Evolutionary conservation across 306 rosid species (phyloP), one percentile per base, ranked within the genome.

Genomic region (Biancaea sappan): DNA sequence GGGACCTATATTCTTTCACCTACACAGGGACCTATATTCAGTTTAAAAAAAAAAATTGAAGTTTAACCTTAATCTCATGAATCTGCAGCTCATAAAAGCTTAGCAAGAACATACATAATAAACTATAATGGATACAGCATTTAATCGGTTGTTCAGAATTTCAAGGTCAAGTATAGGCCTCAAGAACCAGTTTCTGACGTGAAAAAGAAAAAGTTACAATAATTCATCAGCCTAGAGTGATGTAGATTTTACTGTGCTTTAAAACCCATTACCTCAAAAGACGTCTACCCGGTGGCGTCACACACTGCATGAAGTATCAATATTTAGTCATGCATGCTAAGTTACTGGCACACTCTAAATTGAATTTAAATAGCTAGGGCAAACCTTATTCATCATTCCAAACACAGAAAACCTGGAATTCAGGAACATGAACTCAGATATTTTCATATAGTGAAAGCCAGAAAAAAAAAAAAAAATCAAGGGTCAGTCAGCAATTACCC

Each of bases 331-430:
- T 58, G 60, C 10, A 63, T 64, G 71, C 61, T 53, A 44, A 59
- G 65, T 80, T 65, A 69, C 48, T 74, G 71, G 51, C 31, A 75
- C 43, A 66, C 51, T 3, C 69, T 61, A 77, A 71, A 56, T 71
- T 22, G 66, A 77, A 50, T 56, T 69, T 31, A 79, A 85, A 76
- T 38, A 75, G 64, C 47, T 18, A 35, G 61, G 44, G 59, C 91
- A 62, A 71, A 94, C 98, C 98, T 94, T 91, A 83, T 94, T 94
- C 87, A 94, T 86, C 97, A 94, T 90, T 71, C 98, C 98, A 79
- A 91, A 94, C 18, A 91, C 93, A 62, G 98, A 91, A 86, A 94
- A 94, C 90, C 97, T 94, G 91, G 77, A 66, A 63, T 66, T 51
- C 66, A 66, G 74, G 75, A 78, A 77, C 29, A 40, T 81, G 59